Evolutionary conservation across 1,284 basidiomycete species (phyloP).

Genomic region (Clitocybe nebularis): DNA sequence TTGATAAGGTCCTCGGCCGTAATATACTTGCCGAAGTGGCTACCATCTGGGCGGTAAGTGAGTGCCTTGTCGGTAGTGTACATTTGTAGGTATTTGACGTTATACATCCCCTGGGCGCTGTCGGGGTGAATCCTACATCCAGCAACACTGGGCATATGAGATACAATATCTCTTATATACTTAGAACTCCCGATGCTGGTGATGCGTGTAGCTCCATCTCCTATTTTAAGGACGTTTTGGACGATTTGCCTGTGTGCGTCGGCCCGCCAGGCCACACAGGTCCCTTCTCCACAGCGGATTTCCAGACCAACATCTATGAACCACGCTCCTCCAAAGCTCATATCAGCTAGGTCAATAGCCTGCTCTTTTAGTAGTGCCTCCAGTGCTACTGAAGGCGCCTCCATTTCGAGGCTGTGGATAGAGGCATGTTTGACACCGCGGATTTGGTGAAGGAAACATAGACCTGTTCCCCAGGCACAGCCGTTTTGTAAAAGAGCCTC

Average conservation of each 20-base stretch:
- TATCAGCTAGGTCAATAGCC: not conserved
- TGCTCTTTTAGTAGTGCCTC: slow-evolving; percentile 10
- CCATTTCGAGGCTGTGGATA: slow-evolving; percentile 8
- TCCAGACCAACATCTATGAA: slow-evolving; percentile 16
- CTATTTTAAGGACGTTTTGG: not conserved
- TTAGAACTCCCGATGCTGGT: slow-evolving; percentile 1
- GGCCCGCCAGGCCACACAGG: slow-evolving; percentile 5
- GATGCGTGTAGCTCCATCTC: not conserved
- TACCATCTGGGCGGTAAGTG: slow-evolving; percentile 8
- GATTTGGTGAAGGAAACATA: slow-evolving; percentile 23
- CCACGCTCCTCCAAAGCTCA: slow-evolving; percentile 1
- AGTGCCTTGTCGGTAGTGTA: slow-evolving; percentile 14
- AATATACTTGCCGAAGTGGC: slow-evolving; percentile 15
- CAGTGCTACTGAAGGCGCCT: slow-evolving; percentile 5
- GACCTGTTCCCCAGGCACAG: slow-evolving; percentile 15
- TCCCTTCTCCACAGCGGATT: not conserved
- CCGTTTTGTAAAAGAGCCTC: slow-evolving; percentile 7
- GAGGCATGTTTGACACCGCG: slow-evolving; percentile 22
- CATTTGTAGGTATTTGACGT: slow-evolving; percentile 4
- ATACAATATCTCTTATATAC: slow-evolving; percentile 2
- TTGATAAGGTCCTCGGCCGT: slow-evolving; percentile 14
- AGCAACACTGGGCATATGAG: slow-evolving; percentile 3
- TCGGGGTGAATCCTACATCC: slow-evolving; percentile 4
- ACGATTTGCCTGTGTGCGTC: slow-evolving; percentile 4
- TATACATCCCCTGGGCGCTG: not conserved